These are phyloP conservation scores for Sporothrix brunneoviolacea DNA, from an alignment of 2,329 filamentous ascomycete genomes.

Conservation along the genomic window DNA sequence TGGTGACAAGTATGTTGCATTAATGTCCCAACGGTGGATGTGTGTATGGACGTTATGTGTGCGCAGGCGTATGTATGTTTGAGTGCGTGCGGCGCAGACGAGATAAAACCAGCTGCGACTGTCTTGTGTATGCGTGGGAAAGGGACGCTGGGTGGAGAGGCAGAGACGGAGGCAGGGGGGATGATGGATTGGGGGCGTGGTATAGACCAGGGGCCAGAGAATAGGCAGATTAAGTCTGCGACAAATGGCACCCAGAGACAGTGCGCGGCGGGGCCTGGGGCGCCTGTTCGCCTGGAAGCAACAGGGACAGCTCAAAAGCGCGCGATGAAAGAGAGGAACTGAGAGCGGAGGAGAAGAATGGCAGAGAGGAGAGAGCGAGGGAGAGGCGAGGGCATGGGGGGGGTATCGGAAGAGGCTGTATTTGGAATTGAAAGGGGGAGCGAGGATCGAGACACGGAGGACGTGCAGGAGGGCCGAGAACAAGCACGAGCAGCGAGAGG, in stretches of 20 bases:
- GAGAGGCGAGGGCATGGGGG: too few relatives aligned
- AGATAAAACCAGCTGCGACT: neutral
- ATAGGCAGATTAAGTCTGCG: constrained; percentile 31
- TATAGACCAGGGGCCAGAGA: constrained; percentile 22
- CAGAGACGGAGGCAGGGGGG: neutral
- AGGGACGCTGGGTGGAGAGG: neutral
- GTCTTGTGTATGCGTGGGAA: neutral
- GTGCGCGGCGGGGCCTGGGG: constrained; percentile 1
- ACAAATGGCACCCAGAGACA: constrained; percentile 23
- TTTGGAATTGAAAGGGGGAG: constrained; percentile 1
- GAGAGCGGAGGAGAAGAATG: neutral
- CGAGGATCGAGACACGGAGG: constrained; percentile 4
- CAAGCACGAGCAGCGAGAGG: neutral
- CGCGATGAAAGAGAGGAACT: neutral
- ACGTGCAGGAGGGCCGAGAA: neutral
- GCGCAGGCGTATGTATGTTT: too few relatives aligned
- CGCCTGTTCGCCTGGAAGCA: neutral
- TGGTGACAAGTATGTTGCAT: neutral
- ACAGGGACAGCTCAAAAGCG: neutral
- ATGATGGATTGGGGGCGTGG: neutral
- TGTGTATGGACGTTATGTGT: neutral
- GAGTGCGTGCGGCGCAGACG: neutral
- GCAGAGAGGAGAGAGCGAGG: neutral
- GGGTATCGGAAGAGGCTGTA: neutral
- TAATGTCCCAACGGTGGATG: constrained; percentile 1